Percentiles rank a stretch among this genome's conserved stretches.
These are phyloP conservation scores for Russula virescens DNA, from an alignment of 768 basidiomycete genomes.

Conservation along the genomic window DNA sequence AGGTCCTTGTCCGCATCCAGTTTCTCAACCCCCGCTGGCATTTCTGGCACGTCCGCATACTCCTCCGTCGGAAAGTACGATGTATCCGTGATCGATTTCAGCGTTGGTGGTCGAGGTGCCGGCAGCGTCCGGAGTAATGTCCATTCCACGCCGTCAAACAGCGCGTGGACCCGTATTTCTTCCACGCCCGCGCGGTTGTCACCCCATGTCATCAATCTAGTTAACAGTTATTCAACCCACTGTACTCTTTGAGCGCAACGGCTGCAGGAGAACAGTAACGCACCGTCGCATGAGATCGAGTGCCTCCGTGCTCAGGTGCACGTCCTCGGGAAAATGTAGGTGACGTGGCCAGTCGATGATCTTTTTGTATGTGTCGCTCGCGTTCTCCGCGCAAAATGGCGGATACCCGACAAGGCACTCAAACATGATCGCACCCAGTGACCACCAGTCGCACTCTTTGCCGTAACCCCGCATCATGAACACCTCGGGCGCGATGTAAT, in stretches of 20 bases:
- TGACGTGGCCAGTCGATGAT: slow-evolving; percentile 92
- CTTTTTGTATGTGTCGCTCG: slow-evolving; percentile 97
- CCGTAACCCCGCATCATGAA: slow-evolving; percentile 95
- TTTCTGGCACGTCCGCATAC: slow-evolving; percentile 66
- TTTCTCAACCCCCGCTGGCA: slow-evolving; percentile 38
- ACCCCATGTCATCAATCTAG: slow-evolving; percentile 76
- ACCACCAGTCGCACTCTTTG: slow-evolving; percentile 99
- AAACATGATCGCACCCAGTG: slow-evolving; percentile 98
- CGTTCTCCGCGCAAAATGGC: slow-evolving; percentile 93
- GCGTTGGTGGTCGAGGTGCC: slow-evolving; percentile 89
- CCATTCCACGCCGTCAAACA: slow-evolving; percentile 98
- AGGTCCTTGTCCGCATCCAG: slow-evolving; percentile 48
- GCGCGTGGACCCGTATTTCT: slow-evolving; percentile 83
- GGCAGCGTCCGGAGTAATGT: slow-evolving; percentile 77
- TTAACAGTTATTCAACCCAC: background rate
- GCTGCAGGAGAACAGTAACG: background rate
- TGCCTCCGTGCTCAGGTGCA: slow-evolving; percentile 87
- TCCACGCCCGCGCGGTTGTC: slow-evolving; percentile 75
- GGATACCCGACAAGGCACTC: slow-evolving; percentile 97
- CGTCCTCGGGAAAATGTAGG: slow-evolving; percentile 89
- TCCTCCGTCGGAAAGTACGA: slow-evolving; percentile 97
- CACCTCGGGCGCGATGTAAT: slow-evolving; percentile 95
- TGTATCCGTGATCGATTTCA: slow-evolving; percentile 90
- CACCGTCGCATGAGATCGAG: slow-evolving; percentile 87
- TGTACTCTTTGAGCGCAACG: background rate